Evolutionary conservation across 2,329 filamentous ascomycete genomes (phyloP).

Genomic region (Alternaria solani): DNA sequence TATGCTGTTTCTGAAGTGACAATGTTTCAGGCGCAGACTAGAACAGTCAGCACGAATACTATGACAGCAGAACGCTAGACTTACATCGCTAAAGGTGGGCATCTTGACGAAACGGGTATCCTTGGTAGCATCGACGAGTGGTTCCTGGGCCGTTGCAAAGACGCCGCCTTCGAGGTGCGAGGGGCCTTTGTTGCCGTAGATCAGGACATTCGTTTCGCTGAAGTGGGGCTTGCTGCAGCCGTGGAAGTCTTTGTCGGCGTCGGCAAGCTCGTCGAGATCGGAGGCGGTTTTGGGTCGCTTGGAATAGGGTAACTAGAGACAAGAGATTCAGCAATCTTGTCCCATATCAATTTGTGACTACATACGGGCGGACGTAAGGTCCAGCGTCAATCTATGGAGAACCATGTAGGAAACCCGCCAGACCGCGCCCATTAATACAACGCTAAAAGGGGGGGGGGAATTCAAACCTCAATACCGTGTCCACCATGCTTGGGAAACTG

Average conservation of each 20-base stretch:
- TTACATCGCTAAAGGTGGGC: conserved; percentile 57
- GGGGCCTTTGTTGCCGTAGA: conserved; percentile 65
- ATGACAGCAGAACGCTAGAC: conserved; percentile 18
- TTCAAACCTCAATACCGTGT: conserved; percentile 90
- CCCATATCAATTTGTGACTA: conserved; percentile 54
- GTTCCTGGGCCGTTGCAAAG: conserved; percentile 63
- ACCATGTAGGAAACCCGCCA: conserved; percentile 50
- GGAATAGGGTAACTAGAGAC: conserved; percentile 82
- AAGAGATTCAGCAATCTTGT: conserved; percentile 51
- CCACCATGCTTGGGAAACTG: conserved; percentile 61
- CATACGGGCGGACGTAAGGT: conserved; percentile 46
- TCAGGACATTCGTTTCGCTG: conserved; percentile 75
- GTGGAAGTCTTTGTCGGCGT: conserved; percentile 73
- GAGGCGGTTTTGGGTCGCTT: conserved; percentile 76
- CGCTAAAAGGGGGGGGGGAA: conserved; percentile 52
- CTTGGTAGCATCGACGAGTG: conserved; percentile 69
- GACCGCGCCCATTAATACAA: conserved; percentile 46
- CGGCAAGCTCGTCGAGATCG: conserved; percentile 69
- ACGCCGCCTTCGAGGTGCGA: conserved; percentile 57
- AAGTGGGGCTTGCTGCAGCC: conserved; percentile 80
- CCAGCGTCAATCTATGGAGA: conserved; percentile 44
- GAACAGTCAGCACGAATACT: conserved; percentile 22
- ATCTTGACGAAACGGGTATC: conserved; percentile 73
- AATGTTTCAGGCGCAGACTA: conserved; percentile 66
- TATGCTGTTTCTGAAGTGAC: conserved; percentile 63